A percentile compares a stretch with the other conserved stretches of the same genome.
Conservation (phyloP, 768 basidiomycete genomes). For the Clitopilus passeckerianus region DNA sequence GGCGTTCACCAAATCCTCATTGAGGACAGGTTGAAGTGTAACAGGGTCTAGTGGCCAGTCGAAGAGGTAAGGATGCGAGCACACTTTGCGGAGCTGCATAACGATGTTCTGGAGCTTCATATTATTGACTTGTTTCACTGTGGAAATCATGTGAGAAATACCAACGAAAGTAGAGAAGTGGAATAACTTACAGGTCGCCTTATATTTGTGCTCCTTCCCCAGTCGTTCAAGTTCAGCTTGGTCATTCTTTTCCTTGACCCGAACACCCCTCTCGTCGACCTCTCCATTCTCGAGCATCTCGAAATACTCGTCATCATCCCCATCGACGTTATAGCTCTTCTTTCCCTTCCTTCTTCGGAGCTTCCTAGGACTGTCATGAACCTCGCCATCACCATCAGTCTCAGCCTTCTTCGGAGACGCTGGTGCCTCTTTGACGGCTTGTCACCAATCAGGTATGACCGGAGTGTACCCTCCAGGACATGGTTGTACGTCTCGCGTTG, state of each 20-base stretch:
- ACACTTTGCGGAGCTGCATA: constrained; percentile 97
- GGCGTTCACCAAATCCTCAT: constrained; percentile 76
- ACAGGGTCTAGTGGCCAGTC: constrained; percentile 70
- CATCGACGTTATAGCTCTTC: constrained; percentile 53
- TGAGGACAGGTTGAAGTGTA: constrained; percentile 59
- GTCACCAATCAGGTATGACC: constrained; percentile 52
- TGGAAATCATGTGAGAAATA: background rate
- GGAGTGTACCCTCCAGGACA: constrained; percentile 66
- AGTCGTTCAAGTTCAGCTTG: constrained; percentile 42
- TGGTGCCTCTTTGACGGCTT: constrained; percentile 16
- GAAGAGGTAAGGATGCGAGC: constrained; percentile 90
- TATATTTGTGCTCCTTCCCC: constrained; percentile 52
- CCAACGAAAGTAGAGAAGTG: background rate
- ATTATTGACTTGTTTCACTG: constrained; percentile 85
- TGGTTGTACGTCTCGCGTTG: constrained; percentile 87
- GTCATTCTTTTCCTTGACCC: constrained; percentile 19
- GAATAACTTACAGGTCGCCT: constrained; percentile 47
- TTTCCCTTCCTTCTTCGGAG: constrained; percentile 19
- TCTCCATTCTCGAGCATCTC: constrained; percentile 50
- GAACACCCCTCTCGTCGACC: constrained; percentile 28
- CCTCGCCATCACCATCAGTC: constrained; percentile 4
- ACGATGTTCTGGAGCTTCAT: constrained; percentile 92
- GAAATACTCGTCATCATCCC: constrained; percentile 65
- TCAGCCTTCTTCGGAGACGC: constrained; percentile 2
- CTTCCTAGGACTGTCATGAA: background rate